Evolutionary conservation across 1,139 yeast species (phyloP).

Genomic region (Lodderomyces orthopsilosis): DNA sequence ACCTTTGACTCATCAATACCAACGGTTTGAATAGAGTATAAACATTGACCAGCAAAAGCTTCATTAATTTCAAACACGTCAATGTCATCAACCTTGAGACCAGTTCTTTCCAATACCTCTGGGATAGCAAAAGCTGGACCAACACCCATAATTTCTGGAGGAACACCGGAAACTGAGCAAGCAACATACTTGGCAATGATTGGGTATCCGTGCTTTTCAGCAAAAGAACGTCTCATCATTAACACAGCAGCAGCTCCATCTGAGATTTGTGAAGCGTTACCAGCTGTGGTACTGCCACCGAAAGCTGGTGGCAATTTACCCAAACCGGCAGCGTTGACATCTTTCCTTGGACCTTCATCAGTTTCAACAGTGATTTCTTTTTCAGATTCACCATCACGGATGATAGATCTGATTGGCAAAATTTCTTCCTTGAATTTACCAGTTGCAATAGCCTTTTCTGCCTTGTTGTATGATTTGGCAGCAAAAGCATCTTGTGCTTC

Average conservation of each 20-base stretch:
- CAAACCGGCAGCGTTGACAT: slow-evolving; percentile 76
- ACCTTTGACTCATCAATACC: slow-evolving; percentile 71
- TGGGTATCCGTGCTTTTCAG: slow-evolving; percentile 67
- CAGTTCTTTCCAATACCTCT: slow-evolving; percentile 62
- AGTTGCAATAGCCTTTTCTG: slow-evolving; percentile 65
- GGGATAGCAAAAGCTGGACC: slow-evolving; percentile 97
- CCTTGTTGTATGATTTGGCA: slow-evolving; percentile 79
- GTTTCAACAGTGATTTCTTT: slow-evolving; percentile 52
- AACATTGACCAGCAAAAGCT: slow-evolving; percentile 94
- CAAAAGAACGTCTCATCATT: slow-evolving; percentile 84
- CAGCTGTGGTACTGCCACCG: slow-evolving; percentile 89
- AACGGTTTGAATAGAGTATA: slow-evolving; percentile 66
- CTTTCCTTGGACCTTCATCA: slow-evolving; percentile 91
- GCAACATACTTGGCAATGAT: slow-evolving; percentile 74
- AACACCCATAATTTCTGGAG: slow-evolving; percentile 96
- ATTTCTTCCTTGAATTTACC: slow-evolving; percentile 85
- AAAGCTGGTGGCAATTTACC: slow-evolving; percentile 85
- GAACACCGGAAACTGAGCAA: slow-evolving; percentile 81
- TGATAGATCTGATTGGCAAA: slow-evolving; percentile 63
- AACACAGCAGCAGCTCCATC: slow-evolving; percentile 95
- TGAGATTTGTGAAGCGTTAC: slow-evolving; percentile 92
- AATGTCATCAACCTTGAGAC: slow-evolving; percentile 63
- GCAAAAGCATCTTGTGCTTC: slow-evolving; percentile 83
- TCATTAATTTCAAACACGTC: slow-evolving; percentile 86
- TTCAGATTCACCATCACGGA: slow-evolving; percentile 21